These are phyloP conservation scores for Xylaria sp. DNA, from an alignment of 2,329 filamentous ascomycete species.

Conservation along the genomic window DNA sequence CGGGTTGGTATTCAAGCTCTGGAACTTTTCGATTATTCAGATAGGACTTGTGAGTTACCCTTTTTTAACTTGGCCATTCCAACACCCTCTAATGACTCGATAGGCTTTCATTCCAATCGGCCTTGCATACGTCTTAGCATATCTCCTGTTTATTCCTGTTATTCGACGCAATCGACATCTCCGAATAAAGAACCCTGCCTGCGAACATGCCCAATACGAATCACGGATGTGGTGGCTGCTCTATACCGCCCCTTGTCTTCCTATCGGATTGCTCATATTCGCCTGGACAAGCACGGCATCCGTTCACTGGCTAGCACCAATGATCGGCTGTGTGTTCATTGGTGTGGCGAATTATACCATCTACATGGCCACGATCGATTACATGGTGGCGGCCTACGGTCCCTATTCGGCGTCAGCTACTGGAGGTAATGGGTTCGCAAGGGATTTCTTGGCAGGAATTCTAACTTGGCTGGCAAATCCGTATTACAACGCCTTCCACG, in stretches of 20 bases:
- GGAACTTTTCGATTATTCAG: slow-evolving; percentile 55
- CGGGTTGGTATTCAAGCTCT: slow-evolving; percentile 62
- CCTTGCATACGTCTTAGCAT: slow-evolving; percentile 64
- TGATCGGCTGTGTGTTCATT: slow-evolving; percentile 64
- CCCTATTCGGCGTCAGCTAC: slow-evolving; percentile 70
- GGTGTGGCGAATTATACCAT: slow-evolving; percentile 68
- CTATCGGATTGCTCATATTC: slow-evolving; percentile 67
- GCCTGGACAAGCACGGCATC: slow-evolving; percentile 62
- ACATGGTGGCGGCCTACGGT: slow-evolving; percentile 71
- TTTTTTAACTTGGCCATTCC: neutral
- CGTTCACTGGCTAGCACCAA: slow-evolving; percentile 65
- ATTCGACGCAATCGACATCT: slow-evolving; percentile 46
- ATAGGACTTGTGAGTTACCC: slow-evolving; percentile 36
- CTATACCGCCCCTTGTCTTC: slow-evolving; percentile 62
- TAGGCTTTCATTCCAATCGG: slow-evolving; percentile 53
- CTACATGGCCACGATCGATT: slow-evolving; percentile 71
- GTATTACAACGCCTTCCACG: slow-evolving; percentile 53
- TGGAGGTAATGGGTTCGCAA: slow-evolving; percentile 69
- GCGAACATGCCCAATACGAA: slow-evolving; percentile 66
- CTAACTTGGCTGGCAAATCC: slow-evolving; percentile 66
- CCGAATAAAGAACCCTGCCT: slow-evolving; percentile 47
- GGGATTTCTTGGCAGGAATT: slow-evolving; percentile 68
- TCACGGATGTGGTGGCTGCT: slow-evolving; percentile 65
- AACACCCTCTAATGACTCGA: slow-evolving; percentile 21
- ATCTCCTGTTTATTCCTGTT: slow-evolving; percentile 60